These are phyloP conservation scores for Evernia prunastri DNA, from an alignment of 495 filamentous ascomycete species.

Conservation along the genomic window DNA sequence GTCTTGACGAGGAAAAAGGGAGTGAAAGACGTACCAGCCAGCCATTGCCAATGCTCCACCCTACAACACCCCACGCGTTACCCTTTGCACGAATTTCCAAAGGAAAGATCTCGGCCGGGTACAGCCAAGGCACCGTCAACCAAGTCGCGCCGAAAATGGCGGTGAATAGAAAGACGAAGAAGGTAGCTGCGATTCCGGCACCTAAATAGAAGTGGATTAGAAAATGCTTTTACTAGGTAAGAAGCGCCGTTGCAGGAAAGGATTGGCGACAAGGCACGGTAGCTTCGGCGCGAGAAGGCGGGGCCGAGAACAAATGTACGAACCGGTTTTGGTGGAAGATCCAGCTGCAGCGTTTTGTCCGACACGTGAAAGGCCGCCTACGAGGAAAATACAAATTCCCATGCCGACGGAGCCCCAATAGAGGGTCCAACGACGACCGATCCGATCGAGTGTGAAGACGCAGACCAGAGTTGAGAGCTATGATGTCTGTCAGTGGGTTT, in stretches of 20 bases:
- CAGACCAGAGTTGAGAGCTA: constrained; percentile 56
- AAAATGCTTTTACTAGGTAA: no score
- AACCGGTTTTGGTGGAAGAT: constrained; percentile 33
- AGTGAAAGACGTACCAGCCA: constrained; percentile 35
- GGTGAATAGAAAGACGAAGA: constrained; percentile 64
- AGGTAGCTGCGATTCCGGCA: constrained; percentile 51
- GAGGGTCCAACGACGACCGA: constrained; percentile 61
- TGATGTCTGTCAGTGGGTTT: constrained; percentile 28
- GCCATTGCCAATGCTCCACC: constrained; percentile 64
- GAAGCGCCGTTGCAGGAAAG: no score
- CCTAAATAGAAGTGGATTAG: no score
- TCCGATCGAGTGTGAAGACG: constrained; percentile 62
- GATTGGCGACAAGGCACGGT: no score
- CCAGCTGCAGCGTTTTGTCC: constrained; percentile 45
- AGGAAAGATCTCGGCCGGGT: constrained; percentile 66
- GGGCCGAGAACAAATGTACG: constrained; percentile 13
- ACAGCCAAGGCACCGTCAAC: constrained; percentile 65
- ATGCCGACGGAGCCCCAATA: constrained; percentile 62
- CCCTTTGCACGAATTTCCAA: constrained; percentile 59
- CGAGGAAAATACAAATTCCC: constrained; percentile 55
- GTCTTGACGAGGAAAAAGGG: neutral
- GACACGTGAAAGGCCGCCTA: constrained; percentile 47
- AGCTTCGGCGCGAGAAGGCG: no score
- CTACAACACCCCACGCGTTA: constrained; percentile 65
- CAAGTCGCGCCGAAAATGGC: constrained; percentile 63